Base-by-base conservation (phyloP, 768 basidiomycete genomes). In the Tylopilus cervinicoccineus region DNA sequence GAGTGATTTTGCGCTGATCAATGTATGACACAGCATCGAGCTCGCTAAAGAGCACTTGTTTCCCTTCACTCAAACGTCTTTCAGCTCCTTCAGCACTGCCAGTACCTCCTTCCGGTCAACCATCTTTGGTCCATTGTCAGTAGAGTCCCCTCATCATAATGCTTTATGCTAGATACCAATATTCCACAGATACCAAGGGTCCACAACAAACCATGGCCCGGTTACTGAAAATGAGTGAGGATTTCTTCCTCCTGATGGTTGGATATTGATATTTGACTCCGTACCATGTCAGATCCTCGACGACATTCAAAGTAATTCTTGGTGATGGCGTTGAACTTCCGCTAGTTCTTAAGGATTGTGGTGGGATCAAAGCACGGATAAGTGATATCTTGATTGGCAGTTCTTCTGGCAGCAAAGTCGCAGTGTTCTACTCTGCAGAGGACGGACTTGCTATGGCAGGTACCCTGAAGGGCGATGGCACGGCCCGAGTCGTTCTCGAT, bases 71-170 rank as follows among this genome's bases (percentile, higher is more conserved):
- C 55, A 59, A 27, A 51, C 58, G 27, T 40, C 58, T 52, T 43
- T 55, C 46, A 42, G 43, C 46, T 42, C 61, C 45, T 60, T 64
- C 49, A 47, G 34, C n/a, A 22, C 56, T 1, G 10, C 45, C 14
- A 48, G 67, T 4, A 57, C 61, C 8, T 80, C 77, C 67, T 76
- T 69, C 49, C 67, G 68, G 31, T 71, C 77, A n/a, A 84, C 83
- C 1, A 85, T 86, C 23, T 86, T 86, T 55, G 83, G 81, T 19
- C 79, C 81, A 44, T 60, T 84, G 84, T 84, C 46, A 56, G 82
- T 70, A 42, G 37, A 32, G 41, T 56, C 43, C 34, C 23, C 19
- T 39, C 32, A 5, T 41, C 27, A 24, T 36, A 22, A 2, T 40
- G 12, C 12, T 13, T 33, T 13, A 9, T 42, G 11, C 34, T 62